These are phyloP conservation scores for Waitea zeae DNA, from an alignment of 1,284 basidiomycete genomes.

Conservation along the genomic window DNA sequence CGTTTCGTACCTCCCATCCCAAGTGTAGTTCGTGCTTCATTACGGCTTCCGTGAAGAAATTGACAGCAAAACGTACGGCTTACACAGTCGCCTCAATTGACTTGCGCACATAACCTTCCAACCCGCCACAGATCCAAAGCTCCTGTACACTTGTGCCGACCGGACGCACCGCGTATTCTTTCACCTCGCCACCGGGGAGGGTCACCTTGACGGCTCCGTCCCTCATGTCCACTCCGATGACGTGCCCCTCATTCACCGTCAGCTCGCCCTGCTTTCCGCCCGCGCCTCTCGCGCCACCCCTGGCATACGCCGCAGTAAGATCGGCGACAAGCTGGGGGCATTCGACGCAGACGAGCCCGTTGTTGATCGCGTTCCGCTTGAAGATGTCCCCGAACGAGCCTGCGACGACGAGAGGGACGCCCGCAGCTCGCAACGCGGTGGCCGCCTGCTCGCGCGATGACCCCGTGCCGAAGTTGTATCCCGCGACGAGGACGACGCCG, in stretches of 20 bases:
- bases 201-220: conserved; percentile 47
- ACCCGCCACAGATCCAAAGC: conserved; percentile 68
- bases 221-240: conserved; percentile 50
- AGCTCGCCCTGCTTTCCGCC: conserved; percentile 68
- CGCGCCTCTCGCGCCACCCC: conserved; percentile 55
- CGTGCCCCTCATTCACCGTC: conserved; percentile 60
- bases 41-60: too few species aligned
- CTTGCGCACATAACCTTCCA: conserved; percentile 68
- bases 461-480: conserved; percentile 98
- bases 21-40: too few species aligned
- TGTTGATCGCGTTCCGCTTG: conserved; percentile 98
- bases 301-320: conserved; percentile 60
- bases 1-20: too few species aligned
- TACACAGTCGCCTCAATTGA: conserved; percentile 42
- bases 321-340: conserved; percentile 80
- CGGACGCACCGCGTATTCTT: conserved; percentile 55
- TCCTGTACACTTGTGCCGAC: conserved; percentile 90
- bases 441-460: conserved; percentile 98
- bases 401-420: conserved; percentile 85
- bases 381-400: conserved; percentile 99
- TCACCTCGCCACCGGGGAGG: conserved; percentile 24
- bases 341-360: conserved; percentile 92
- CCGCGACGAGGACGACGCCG: conserved; percentile 76
- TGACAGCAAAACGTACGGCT: too few species aligned
- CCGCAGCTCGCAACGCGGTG: conserved; percentile 89